These are phyloP conservation scores for Psilocybe subaeruginosa DNA, from an alignment of 768 basidiomycete species.

Conservation along the genomic window DNA sequence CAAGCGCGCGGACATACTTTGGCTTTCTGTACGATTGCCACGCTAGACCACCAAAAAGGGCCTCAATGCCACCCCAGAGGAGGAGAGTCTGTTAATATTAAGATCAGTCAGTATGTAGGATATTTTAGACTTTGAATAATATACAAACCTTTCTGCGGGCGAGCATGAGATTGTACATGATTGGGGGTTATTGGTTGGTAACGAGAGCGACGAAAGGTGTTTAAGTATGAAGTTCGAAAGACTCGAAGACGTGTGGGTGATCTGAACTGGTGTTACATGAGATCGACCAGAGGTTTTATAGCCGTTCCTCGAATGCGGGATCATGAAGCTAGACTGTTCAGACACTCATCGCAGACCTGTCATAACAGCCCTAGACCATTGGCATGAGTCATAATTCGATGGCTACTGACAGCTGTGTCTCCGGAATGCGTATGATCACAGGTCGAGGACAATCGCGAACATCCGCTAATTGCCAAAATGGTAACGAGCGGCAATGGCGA, in stretches of 20 bases:
- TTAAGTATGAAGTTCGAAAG: not conserved
- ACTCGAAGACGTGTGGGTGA: not conserved
- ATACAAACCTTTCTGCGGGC: slow-evolving; percentile 30
- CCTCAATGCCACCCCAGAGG: slow-evolving; percentile 37
- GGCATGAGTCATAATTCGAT: not conserved
- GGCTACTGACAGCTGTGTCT: not conserved
- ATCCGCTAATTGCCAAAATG: not conserved
- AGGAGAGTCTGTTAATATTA: slow-evolving; percentile 30
- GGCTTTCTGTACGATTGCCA: slow-evolving; percentile 31
- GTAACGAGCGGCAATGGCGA: not conserved
- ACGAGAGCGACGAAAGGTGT: not conserved
- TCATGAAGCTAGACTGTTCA: slow-evolving; percentile 1
- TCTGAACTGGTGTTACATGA: not conserved
- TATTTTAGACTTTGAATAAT: not conserved
- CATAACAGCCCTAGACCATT: not conserved
- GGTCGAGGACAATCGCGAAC: slow-evolving; percentile 3
- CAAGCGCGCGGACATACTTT: slow-evolving; percentile 19
- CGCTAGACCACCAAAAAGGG: slow-evolving; percentile 29
- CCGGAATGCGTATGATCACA: not conserved
- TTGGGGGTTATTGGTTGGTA: not conserved
- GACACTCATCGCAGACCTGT: not conserved
- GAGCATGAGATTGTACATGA: slow-evolving; percentile 16
- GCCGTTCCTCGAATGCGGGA: not conserved
- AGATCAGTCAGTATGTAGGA: not conserved
- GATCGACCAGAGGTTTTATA: not conserved